These are phyloP conservation scores for Peribolospora kevripleyi DNA, from an alignment of 768 basidiomycete genomes.

Conservation along the genomic window DNA sequence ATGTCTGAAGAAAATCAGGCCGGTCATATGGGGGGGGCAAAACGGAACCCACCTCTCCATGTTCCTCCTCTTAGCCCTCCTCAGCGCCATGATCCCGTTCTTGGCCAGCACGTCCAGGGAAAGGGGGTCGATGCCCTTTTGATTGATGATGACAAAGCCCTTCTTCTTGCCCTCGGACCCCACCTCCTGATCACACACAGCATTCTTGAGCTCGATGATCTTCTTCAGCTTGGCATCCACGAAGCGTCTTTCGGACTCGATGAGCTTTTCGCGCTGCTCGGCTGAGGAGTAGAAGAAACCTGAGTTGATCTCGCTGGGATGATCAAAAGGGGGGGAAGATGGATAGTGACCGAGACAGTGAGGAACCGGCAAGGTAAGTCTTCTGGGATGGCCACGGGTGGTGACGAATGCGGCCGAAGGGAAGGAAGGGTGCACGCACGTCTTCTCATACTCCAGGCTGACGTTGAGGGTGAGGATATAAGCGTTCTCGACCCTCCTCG, in stretches of 20 bases:
- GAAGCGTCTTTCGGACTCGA: slow-evolving; percentile 85
- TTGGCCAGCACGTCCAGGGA: slow-evolving; percentile 87
- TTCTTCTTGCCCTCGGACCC: slow-evolving; percentile 40
- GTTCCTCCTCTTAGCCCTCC: slow-evolving; percentile 88
- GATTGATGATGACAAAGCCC: slow-evolving; percentile 85
- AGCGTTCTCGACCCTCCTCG: slow-evolving; percentile 89
- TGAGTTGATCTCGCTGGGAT: slow-evolving; percentile 79
- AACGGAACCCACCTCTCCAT: slow-evolving; percentile 60
- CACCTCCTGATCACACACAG: slow-evolving; percentile 80
- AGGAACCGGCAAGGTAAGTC: not conserved
- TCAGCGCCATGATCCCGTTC: slow-evolving; percentile 80
- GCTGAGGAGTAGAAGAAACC: slow-evolving; percentile 98
- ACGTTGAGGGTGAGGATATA: slow-evolving; percentile 89
- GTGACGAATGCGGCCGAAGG: not conserved
- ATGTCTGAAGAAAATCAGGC: not conserved
- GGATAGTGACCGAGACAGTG: not conserved
- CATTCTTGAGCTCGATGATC: slow-evolving; percentile 85
- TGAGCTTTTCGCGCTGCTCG: slow-evolving; percentile 93
- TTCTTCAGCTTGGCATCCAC: slow-evolving; percentile 85
- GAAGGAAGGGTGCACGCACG: slow-evolving; percentile 32
- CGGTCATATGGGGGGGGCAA: slow-evolving; percentile 1
- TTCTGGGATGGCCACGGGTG: not conserved
- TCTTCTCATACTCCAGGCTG: slow-evolving; percentile 96
- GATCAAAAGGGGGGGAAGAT: slow-evolving; percentile 8
- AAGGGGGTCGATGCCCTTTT: slow-evolving; percentile 97